Conservation (phyloP, 345 rosid species). For the Erodium maritimum region DNA sequence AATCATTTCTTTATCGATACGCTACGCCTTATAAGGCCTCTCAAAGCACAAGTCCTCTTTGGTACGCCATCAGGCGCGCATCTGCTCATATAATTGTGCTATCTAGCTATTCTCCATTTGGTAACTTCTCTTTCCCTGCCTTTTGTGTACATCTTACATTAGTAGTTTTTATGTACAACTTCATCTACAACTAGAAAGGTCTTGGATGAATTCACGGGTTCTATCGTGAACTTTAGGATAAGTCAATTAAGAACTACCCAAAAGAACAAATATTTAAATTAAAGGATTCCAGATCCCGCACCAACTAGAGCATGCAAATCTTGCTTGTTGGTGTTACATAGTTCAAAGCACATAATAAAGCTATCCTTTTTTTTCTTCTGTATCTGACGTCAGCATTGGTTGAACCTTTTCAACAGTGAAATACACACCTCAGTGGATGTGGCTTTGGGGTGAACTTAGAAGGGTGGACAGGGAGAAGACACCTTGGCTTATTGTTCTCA, state of each 20-base stretch:
- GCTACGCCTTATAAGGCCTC: constrained; percentile 78
- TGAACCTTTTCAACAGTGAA: constrained; percentile 41
- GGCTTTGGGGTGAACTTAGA: constrained; percentile 62
- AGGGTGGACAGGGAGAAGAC: constrained; percentile 87
- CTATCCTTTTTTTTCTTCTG: not conserved
- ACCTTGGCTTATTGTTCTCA: constrained; percentile 91
- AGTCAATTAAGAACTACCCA: not conserved
- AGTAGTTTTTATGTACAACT: constrained; percentile 1
- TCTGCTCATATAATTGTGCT: constrained; percentile 88
- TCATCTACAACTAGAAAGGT: not conserved
- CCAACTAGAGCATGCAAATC: not conserved
- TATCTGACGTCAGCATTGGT: constrained; percentile 4
- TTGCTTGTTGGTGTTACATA: not conserved
- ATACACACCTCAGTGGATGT: constrained; percentile 78
- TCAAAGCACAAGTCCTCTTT: constrained; percentile 69
- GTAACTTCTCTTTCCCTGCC: constrained; percentile 28
- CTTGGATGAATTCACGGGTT: not conserved
- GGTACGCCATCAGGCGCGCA: constrained; percentile 85
- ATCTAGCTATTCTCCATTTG: constrained; percentile 94
- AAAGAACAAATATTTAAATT: no score
- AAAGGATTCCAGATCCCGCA: no score
- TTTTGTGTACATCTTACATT: not conserved
- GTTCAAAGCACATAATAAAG: not conserved
- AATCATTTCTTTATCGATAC: constrained; percentile 64
- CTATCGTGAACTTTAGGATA: not conserved